Base-by-base conservation (phyloP, 2,329 filamentous ascomycete genomes). In the Monosporascus sp. region DNA sequence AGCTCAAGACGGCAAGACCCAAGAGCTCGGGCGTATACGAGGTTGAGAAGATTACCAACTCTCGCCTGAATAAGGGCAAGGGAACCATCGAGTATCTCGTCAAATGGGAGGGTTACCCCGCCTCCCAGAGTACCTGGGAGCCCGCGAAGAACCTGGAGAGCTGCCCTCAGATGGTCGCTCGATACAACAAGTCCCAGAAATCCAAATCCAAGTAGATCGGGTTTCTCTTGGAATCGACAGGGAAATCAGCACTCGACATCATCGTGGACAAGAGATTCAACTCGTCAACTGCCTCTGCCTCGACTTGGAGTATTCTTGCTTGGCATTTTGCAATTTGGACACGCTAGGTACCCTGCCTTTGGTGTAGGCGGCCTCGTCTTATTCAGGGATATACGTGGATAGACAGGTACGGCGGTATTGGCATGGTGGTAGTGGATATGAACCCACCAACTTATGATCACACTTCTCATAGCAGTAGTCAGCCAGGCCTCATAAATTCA, bases 81-180 rank as follows among this genome's bases (percentile, higher is more conserved):
- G 55, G 60, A 7, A 50, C 9, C 1, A 45, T 37, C 1, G 51
- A 73, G 60, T 84, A 78, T 61, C 56, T 69, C 3, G 72, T 84
- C 51, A 80, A 82, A 63, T 84, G 80, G 81, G 73, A 75, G 58
- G 77, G 75, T 0, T 82, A 71, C 51, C 49, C 68, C 0, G 56
- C 59, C 1, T 64, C 68, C 19, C 62, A 77, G 1, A 80, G 76
- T 54, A 81, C 78, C 0, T 84, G 80, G 81, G 80, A 82, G 67
- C 77, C 77, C 1, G 73, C 69, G 60, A 61, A 53, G 19, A 75
- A 80, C 52, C 60, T 82, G 19, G 51, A 49, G 0, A 69, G 74
- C 3, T 78, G 77, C 52, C 6, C 44, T 8, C 2, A 47, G 49
- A 52, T 45, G 16, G 22, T 67, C 9, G 27, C 51, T n/a, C n/a